Evolutionary conservation across 371 early-diverging fungal species (phyloP).

Genomic region (Mucor velutinosus): DNA sequence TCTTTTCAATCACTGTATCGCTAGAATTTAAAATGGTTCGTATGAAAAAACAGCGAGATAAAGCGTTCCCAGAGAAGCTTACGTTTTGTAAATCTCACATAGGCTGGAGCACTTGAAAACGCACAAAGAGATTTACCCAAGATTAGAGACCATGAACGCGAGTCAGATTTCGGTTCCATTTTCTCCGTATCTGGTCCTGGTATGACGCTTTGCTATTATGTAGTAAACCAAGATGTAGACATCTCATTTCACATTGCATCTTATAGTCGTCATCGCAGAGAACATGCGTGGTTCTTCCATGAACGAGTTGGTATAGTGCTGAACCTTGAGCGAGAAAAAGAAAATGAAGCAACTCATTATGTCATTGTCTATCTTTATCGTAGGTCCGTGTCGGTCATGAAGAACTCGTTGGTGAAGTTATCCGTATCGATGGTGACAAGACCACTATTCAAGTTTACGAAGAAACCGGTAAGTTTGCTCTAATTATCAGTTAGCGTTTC

Average conservation of each 20-base stretch:
- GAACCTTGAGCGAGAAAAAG: not conserved
- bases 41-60: not conserved
- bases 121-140: constrained; percentile 75
- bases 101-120: constrained; percentile 88
- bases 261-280: constrained; percentile 96
- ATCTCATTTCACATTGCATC: not conserved
- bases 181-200: constrained; percentile 99
- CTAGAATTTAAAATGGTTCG: constrained; percentile 6
- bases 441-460: constrained; percentile 99
- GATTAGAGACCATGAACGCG: constrained; percentile 89
- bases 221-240: not conserved
- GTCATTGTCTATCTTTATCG: not conserved
- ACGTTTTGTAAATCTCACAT: not conserved
- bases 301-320: constrained; percentile 93
- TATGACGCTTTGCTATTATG: constrained; percentile 38
- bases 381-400: constrained; percentile 98
- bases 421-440: constrained; percentile 99
- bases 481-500: constrained; percentile 8
- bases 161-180: constrained; percentile 90
- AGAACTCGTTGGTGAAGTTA: constrained; percentile 99
- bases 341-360: not conserved
- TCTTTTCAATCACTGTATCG: not conserved
- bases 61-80: not conserved
- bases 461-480: constrained; percentile 86
- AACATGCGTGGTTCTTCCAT: constrained; percentile 99